Conservation (phyloP, 768 basidiomycete genomes). For the Macrolepiota dolichaula region DNA sequence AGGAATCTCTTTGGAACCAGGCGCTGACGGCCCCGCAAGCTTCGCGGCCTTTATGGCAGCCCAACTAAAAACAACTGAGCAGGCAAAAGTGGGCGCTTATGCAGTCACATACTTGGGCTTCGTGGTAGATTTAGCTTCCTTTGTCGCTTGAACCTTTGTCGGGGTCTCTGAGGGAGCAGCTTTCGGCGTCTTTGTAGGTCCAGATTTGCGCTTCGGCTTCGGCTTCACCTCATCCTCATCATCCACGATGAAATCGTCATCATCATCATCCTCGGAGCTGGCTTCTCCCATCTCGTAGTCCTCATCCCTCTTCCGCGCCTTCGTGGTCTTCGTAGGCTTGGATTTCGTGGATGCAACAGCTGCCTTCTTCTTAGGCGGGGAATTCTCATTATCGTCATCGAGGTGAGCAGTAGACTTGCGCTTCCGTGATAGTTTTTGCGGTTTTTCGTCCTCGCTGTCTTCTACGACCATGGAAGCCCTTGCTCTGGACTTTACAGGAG, state of each 20-base stretch:
- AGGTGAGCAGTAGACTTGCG: background rate
- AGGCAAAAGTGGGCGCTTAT: background rate
- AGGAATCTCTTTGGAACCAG: conserved; percentile 69
- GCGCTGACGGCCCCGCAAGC: conserved; percentile 56
- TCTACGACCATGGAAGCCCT: conserved; percentile 18
- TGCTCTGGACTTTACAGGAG: conserved; percentile 10
- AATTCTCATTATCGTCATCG: conserved; percentile 19
- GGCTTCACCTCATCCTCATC: conserved; percentile 24
- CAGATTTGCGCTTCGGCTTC: background rate
- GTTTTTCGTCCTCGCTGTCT: conserved; percentile 35
- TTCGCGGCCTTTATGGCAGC: conserved; percentile 55
- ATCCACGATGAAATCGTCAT: conserved; percentile 16
- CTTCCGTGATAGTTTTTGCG: background rate
- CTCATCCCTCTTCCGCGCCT: conserved; percentile 24
- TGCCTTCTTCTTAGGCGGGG: conserved; percentile 40
- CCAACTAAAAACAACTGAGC: conserved; percentile 28
- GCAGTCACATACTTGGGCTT: conserved; percentile 12
- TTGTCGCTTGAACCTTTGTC: conserved; percentile 19
- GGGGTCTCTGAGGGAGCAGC: conserved; percentile 4
- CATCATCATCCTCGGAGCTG: conserved; percentile 14
- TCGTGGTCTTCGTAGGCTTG: conserved; percentile 19
- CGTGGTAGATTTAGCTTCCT: conserved; percentile 19
- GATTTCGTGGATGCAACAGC: conserved; percentile 21
- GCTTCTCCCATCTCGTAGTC: conserved; percentile 20
- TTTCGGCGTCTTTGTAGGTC: conserved; percentile 8